Base-by-base conservation (phyloP, 2,329 filamentous ascomycete genomes). In the Scytalidium lignicola region DNA sequence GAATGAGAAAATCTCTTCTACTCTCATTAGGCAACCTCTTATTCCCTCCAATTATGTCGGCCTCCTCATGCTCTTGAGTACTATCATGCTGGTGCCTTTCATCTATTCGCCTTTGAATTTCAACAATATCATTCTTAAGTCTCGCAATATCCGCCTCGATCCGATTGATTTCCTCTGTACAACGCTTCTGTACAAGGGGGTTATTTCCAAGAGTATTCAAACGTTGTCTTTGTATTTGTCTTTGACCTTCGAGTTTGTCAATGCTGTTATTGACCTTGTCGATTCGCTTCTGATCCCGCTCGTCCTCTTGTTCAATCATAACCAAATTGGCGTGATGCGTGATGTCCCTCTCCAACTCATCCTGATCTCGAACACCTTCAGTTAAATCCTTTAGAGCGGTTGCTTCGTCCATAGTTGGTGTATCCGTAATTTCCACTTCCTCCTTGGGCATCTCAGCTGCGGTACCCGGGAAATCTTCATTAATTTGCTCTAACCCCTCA, bases 301-400 rank as follows among this genome's bases (percentile, higher is more conserved):
- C 79, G 57, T 85, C 80, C 53, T 86, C 82, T 39, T 75, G 75
- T 48, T 83, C 80, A 41, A 78, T 77, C 48, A 85, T 65, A 0
- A 75, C 78, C 17, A 76, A 70, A 48, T 77, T 82, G 3, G 81
- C 82, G 56, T 85, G 77, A 15, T 75, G 65, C 1, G 79, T 79
- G 55, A 97, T 95, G 62, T 96, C 90, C 53, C 90, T 80, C 67
- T 96, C 92, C 18, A 97, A 72, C 51, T 96, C 91, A 70, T 91
- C 85, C 66, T 97, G 92, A 60, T 96, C 83, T 50, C 89, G 83
- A 19, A 93, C 82, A 50, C 84, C 77, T 46, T 83, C 79, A 3
- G 85, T 83, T 39, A 90, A 70, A 41, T 78, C 78, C 50, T 75
- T 73, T 22, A 90, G 70, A 18, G 58, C 58, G 48, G 50, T 57